These are phyloP conservation scores for Colletotrichum lindemuthianum DNA, from an alignment of 2,329 filamentous ascomycete genomes.

Conservation along the genomic window DNA sequence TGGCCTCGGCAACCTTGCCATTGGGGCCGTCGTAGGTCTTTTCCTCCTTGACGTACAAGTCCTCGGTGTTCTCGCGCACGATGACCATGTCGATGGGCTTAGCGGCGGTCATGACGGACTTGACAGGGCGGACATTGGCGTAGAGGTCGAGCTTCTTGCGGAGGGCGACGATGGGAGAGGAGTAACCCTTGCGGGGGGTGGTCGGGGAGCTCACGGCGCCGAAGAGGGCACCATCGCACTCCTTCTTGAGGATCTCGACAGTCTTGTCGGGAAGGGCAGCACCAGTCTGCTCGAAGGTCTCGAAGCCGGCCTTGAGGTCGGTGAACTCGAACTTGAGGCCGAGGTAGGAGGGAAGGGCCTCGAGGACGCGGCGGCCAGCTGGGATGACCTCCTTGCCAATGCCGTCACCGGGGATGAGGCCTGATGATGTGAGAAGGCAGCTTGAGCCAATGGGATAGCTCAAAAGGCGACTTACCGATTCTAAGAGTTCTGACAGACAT, in stretches of 20 bases:
- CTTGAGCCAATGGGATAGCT: constrained; percentile 4
- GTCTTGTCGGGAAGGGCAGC: constrained; percentile 90
- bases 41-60: constrained; percentile 98
- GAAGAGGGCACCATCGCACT: constrained; percentile 96
- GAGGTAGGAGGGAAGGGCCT: constrained; percentile 90
- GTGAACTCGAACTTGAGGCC: constrained; percentile 94
- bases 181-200: constrained; percentile 92
- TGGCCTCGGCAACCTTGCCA: constrained; percentile 89
- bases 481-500: constrained; percentile 55
- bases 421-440: constrained; percentile 45
- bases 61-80: constrained; percentile 98
- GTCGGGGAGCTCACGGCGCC: constrained; percentile 94
- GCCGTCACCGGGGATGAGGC: constrained; percentile 96
- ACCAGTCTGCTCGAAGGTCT: constrained; percentile 91
- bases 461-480: constrained; percentile 47
- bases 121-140: constrained; percentile 96
- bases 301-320: constrained; percentile 91
- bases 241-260: constrained; percentile 85
- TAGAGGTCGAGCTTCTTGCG: constrained; percentile 96
- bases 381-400: constrained; percentile 99
- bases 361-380: constrained; percentile 88
- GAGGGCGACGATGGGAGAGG: constrained; percentile 93
- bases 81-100: constrained; percentile 95
- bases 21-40: constrained; percentile 79
- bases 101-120: constrained; percentile 74